Evolutionary conservation across 2,329 filamentous ascomycete species (phyloP), one percentile per base, ranked within the genome.

Genomic region (Dactylonectria macrodidyma): DNA sequence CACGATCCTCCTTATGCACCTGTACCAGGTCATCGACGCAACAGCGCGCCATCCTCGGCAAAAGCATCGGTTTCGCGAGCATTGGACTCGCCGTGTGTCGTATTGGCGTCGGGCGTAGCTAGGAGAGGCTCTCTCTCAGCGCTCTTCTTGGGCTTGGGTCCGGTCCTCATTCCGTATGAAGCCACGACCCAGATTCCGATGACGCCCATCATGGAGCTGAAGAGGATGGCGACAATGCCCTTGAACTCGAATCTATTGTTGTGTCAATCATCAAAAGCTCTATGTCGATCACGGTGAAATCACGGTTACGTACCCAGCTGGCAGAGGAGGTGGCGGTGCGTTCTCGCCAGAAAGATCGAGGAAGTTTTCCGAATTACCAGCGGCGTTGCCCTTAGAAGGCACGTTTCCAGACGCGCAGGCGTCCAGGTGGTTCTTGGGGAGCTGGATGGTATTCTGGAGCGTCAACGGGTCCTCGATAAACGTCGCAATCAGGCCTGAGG

Each of bases 211-310:
- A 95, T 69, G 70, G 87, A 88, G 75, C 91, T 93, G 76, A 95
- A 93, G 2, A 91, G 90, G 72, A 96, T 81, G 11, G 93, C 93
- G 1, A 94, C 87, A 50, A 93, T 92, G 8, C 93, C 94, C 41
- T 87, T 86, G 0, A 90, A 79, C 0, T 91, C 93, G 78, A 95
- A 95, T 1, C 86, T 86, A 41, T 2, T 34, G 24, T 36, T 2
- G 19, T 44, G 58, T 65, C 26, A 73, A 68, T 6, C 30, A 22
- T 22, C 33, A 38, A 19, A n/a, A 30, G 7, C 2, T 7, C 26
- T 5, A 1, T 30, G 52, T 33, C 3, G 16, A 19, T 22, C 26
- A 12, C 11, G 11, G 10, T 3, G 50, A 9, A n/a, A n/a, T 51
- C 6, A 7, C 56, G 7, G 54, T 60, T 44, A 81, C 84, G 70